phyloP scores from a whole-genome alignment of 208 protist genomes.

The Trichomonas gallinae region DNA sequence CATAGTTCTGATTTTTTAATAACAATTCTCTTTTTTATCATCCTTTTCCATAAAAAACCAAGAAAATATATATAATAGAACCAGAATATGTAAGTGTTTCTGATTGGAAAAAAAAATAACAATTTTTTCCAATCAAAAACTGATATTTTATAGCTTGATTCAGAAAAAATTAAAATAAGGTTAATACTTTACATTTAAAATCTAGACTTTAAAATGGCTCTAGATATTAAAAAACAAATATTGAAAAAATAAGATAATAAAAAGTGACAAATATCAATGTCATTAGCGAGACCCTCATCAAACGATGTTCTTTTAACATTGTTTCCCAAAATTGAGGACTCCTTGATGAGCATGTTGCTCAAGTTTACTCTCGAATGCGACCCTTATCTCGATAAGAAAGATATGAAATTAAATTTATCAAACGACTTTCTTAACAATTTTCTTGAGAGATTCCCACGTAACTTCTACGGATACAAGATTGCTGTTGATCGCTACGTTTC shows the following conservation, averaged over 20 bases:
- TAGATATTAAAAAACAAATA: no score
- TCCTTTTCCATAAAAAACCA: no score
- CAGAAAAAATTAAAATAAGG: no score
- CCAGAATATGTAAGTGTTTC: no score
- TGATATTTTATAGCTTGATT: no score
- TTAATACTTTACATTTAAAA: no score
- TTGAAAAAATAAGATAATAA: background rate
- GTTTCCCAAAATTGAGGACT: background rate
- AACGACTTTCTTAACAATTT: background rate
- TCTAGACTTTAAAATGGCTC: no score
- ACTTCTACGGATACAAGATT: background rate
- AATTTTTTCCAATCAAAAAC: no score
- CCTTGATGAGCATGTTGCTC: background rate
- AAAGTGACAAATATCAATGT: background rate
- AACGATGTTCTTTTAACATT: background rate
- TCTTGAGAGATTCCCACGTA: background rate
- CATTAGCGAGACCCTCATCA: background rate
- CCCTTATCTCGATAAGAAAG: background rate
- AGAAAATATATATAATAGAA: no score
- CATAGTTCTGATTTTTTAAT: no score
- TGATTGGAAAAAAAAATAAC: no score
- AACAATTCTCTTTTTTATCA: no score
- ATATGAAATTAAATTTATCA: background rate
- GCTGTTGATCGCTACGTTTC: background rate
- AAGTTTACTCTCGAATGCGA: background rate